Evolutionary conservation across 2,329 filamentous ascomycete species (phyloP), one percentile per base, ranked within the genome.

Genomic region (Sphaerostilbella broomeana): DNA sequence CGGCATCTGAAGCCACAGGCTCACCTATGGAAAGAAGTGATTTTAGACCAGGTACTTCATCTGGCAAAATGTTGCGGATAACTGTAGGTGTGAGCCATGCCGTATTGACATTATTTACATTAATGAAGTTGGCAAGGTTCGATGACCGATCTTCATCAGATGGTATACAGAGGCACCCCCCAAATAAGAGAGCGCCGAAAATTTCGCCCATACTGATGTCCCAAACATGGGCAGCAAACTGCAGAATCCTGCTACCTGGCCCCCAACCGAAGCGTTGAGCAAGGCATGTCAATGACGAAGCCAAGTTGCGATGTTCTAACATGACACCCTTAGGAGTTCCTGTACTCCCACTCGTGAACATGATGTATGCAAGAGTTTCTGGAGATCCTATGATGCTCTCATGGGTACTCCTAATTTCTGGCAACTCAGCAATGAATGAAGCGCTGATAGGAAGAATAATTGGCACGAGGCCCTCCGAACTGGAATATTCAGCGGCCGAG

Each of bases 1-100:
- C 1, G 13, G 2, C 37, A 40, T 16, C 44, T 58, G 5, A 69
- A 61, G 38, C 71, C 0, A 43, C 13, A n/a, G 44, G 18, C 13
- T 50, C 49, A 1, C 49, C 47, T 3, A 18, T 32, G 10, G 47
- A 13, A 2, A 43, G 25, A 7, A 50, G 34, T 1, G 27, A 35
- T 27, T 43, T 31, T 4, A 51, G 11, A 9, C 12, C 25, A 4
- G 43, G 47, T 10, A 42, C 26, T n/a, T 4, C 4, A 3, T 33
- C 18, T n/a, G 38, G 38, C 4, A 0, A n/a, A 6, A 44, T 10
- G 1, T 26, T 29, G 9, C 30, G 28, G 4, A 40, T 34, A 18
- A 49, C 31, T 1, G 47, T 42, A 2, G 47, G 47, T 2, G 46
- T 45, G 1, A 50, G 20, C 12, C 45, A 31, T 3, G 36, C 26